These are phyloP conservation scores for Vitis cinerea DNA, from an alignment of 164 flowering plant genomes.

Conservation along the genomic window DNA sequence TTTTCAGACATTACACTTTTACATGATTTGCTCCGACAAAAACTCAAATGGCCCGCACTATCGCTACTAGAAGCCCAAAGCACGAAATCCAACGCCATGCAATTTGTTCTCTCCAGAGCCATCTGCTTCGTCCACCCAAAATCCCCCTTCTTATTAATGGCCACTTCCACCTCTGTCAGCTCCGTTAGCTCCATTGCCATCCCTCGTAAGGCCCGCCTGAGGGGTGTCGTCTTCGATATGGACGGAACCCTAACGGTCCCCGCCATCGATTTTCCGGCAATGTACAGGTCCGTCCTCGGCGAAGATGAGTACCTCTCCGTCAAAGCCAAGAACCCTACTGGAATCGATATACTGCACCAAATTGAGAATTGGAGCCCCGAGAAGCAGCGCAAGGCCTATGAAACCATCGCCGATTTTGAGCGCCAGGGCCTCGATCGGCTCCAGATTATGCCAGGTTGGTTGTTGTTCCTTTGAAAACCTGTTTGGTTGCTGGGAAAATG, in stretches of 20 bases:
- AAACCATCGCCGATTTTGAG: slow-evolving; percentile 74
- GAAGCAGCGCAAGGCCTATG: slow-evolving; percentile 60
- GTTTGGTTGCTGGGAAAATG: background rate
- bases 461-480: background rate
- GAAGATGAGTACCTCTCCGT: slow-evolving; percentile 56
- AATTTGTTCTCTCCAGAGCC: slow-evolving; percentile 8
- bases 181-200: background rate
- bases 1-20: no score
- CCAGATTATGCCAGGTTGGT: slow-evolving; percentile 87
- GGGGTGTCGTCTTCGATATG: slow-evolving; percentile 97
- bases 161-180: slow-evolving; percentile 17
- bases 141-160: slow-evolving; percentile 12
- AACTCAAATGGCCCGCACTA: no score
- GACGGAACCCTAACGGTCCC: slow-evolving; percentile 97
- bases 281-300: slow-evolving; percentile 83
- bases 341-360: slow-evolving; percentile 80
- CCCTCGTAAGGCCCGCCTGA: slow-evolving; percentile 35
- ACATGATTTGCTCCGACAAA: no score
- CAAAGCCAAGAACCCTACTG: slow-evolving; percentile 54
- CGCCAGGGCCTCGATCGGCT: slow-evolving; percentile 74
- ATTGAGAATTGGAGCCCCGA: slow-evolving; percentile 74
- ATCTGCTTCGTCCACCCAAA: slow-evolving; percentile 2
- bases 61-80: background rate
- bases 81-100: background rate
- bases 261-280: slow-evolving; percentile 80